phyloP scores from a whole-genome alignment of 2,329 filamentous ascomycete genomes.

The Aspergillus melleus region DNA sequence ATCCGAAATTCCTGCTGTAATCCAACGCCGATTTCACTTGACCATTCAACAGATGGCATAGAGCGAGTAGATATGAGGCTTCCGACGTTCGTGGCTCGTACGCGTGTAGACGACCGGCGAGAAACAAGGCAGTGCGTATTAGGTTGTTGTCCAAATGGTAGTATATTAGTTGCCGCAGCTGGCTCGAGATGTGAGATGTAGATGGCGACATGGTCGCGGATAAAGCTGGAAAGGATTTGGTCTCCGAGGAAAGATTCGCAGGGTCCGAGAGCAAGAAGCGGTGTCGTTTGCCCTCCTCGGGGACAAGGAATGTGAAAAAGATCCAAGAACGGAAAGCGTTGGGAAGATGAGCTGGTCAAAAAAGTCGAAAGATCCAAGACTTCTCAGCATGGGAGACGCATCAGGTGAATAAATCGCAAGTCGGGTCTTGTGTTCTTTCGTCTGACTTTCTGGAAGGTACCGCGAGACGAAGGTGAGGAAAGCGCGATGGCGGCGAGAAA shows the following conservation, averaged over 20 bases:
- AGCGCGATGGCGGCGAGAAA: constrained; percentile 12
- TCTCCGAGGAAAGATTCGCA: neutral
- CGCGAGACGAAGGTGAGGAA: constrained; percentile 16
- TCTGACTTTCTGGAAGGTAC: neutral
- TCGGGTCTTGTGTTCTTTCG: constrained; percentile 1
- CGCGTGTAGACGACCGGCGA: constrained; percentile 80
- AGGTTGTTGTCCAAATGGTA: constrained; percentile 87
- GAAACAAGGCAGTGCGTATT: constrained; percentile 87
- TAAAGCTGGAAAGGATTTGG: neutral
- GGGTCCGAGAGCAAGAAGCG: constrained; percentile 6
- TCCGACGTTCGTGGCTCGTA: constrained; percentile 81
- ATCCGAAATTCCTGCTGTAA: constrained; percentile 68
- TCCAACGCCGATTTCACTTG: constrained; percentile 86
- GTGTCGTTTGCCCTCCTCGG: constrained; percentile 14
- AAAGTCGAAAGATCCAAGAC: neutral
- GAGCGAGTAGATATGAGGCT: constrained; percentile 76
- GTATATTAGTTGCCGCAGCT: constrained; percentile 66
- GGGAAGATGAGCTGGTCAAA: neutral
- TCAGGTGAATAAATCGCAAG: constrained; percentile 9
- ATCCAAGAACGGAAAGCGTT: neutral
- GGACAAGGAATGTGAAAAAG: constrained; percentile 8
- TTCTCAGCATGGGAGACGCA: constrained; percentile 9
- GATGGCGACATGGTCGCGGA: constrained; percentile 54
- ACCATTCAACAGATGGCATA: constrained; percentile 80
- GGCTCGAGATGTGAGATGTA: constrained; percentile 56